Evolutionary conservation across 78 protist species (phyloP).

Genomic region (Dictyostelium brefeldianum): DNA sequence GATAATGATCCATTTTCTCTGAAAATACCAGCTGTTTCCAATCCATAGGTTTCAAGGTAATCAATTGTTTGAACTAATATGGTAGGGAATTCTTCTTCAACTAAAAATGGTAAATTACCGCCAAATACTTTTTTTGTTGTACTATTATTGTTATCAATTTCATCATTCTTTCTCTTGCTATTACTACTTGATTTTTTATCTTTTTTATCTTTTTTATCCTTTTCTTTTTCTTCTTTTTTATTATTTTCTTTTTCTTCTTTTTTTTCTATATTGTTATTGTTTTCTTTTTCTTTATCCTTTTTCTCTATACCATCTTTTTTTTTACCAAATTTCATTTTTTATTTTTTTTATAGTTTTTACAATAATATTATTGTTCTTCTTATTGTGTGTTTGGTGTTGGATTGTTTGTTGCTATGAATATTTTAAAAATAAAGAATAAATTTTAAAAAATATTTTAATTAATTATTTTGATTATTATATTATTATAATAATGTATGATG

Average conservation of each 20-base stretch:
- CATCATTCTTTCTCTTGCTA: not conserved
- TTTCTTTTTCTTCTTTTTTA: not conserved
- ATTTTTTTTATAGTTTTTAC: not conserved
- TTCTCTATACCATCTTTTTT: conserved; percentile 24
- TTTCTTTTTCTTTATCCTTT: not conserved
- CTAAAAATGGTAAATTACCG: conserved; percentile 2
- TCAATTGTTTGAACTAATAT: conserved; percentile 33
- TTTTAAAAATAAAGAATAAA: not conserved
- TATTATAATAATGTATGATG: not conserved
- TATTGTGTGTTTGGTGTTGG: not conserved
- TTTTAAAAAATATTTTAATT: not conserved
- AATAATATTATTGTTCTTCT: not conserved
- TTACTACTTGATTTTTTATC: not conserved
- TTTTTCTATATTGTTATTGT: not conserved
- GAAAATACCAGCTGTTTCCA: conserved; percentile 51
- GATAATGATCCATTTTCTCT: conserved; percentile 63
- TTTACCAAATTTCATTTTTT: conserved; percentile 74
- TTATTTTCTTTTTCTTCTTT: conserved; percentile 6
- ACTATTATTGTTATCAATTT: not conserved
- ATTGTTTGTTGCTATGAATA: not conserved
- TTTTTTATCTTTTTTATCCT: not conserved
- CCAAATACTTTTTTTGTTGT: conserved; percentile 59
- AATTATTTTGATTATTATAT: not conserved
- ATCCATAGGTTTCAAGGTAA: conserved; percentile 17
- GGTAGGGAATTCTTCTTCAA: conserved; percentile 26